Evolutionary conservation across 805 yeast genomes (phyloP).

Genomic region (Cyberlindnera euphorbiae): DNA sequence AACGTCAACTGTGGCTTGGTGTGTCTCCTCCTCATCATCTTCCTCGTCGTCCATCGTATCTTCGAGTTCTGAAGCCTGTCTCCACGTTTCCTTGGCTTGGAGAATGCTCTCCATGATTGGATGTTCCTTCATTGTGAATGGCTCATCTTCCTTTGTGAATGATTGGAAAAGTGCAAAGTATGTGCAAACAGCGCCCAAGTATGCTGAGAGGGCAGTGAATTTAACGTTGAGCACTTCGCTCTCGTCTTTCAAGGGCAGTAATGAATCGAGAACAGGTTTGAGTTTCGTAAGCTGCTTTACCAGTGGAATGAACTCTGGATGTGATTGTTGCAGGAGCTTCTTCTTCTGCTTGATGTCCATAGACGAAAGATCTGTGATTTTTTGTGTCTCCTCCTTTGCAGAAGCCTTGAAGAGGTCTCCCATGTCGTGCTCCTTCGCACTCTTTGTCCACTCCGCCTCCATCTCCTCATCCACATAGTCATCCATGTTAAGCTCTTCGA

Average conservation of each 20-base stretch:
- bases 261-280: constrained; percentile 36
- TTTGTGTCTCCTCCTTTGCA: constrained; percentile 28
- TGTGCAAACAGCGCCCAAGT: constrained; percentile 70
- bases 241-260: constrained; percentile 27
- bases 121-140: constrained; percentile 73
- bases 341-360: constrained; percentile 51
- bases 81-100: constrained; percentile 82
- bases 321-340: constrained; percentile 51
- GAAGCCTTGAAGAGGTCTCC: constrained; percentile 26
- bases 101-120: constrained; percentile 86
- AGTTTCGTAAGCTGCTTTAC: constrained; percentile 51
- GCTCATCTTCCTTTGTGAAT: constrained; percentile 47
- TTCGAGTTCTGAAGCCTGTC: constrained; percentile 63
- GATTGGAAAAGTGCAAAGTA: constrained; percentile 73
- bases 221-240: constrained; percentile 45
- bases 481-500: constrained; percentile 69
- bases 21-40: constrained; percentile 20
- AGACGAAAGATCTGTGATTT: constrained; percentile 39
- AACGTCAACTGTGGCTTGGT: constrained; percentile 4
- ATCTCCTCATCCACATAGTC: constrained; percentile 76
- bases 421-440: constrained; percentile 43
- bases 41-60: constrained; percentile 16
- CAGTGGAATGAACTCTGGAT: constrained; percentile 83
- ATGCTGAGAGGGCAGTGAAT: constrained; percentile 67
- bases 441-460: constrained; percentile 73